Base-by-base conservation (phyloP, 176 grass and related monocot species). In the Oryza meyeriana region DNA sequence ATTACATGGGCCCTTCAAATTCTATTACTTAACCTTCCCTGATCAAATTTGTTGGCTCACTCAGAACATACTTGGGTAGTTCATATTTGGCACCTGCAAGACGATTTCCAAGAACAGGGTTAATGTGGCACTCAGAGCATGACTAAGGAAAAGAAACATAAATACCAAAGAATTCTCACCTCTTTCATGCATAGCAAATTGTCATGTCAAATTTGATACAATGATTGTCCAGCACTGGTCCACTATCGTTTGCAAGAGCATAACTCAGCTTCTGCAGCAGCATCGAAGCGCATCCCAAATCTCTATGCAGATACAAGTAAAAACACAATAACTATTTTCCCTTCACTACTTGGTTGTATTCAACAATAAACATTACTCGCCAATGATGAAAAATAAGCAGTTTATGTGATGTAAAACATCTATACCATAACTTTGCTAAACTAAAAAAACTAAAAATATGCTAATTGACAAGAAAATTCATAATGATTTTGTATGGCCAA, bases 251-350 rank as follows among this genome's bases (percentile, higher is more conserved):
- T 98, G 90, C 42, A 90, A 90, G 75, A 98, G 92, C 32, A 77
- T 81, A 91, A 63, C 58, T 95, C 95, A 84, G 90, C 85, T 71
- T 95, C 95, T 79, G 90, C 89, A 74, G 92, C 92, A 65, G 88
- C 95, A n/a, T 88, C 79, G 79, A 79, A 98, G 92, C 25, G 95
- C 92, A 59, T 98, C 92, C 95, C 95, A 98, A 89, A 98, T 98
- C 67, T 98, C 92, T 98, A 85, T 35, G 47, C 33, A 44, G 79
- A 61, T 65, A 45, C 25, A 84, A 79, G 59, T 24, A 57, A 45
- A 84, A 67, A 70, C 10, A 68, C 10, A 10, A 0, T 4, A 62
- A 10, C 24, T 63, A 77, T 28, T 44, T 25, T 28, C 45, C 45
- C 36, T 69, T 74, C 7, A 68, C 20, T 58, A 65, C 6, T 52